Evolutionary conservation across 257 asterid species (phyloP), one percentile per base, ranked within the genome.

Genomic region (Ehretia macrophylla): DNA sequence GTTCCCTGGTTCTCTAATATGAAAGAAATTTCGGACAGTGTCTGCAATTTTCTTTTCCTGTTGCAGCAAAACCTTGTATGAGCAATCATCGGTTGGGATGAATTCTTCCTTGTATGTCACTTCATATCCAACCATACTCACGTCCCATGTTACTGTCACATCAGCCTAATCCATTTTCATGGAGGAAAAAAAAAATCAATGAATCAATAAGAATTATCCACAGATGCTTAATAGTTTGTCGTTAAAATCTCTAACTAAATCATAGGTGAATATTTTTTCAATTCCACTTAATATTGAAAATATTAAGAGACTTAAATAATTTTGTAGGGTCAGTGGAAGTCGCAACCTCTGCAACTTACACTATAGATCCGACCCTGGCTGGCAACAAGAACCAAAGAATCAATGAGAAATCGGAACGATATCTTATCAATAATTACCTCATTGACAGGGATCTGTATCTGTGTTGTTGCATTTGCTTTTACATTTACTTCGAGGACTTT

Each of bases 1-100:
- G 22, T 71, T 75, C 48, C 98, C 98, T 8, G 93, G 85, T 60
- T 90, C 98, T 66, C 98, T 90, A 19, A 87, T 79, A 18, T 86
- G 77, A 63, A 87, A 90, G 0, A 87, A 73, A 55, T 85, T 88
- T 35, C 96, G 68, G 13, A 48, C 58, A 18, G 75, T 59, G 51
- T 72, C 81, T 35, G 27, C 77, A 83, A 83, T 69, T 61, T 72
- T 85, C 81, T 72, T 84, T 68, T 87, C 95, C 46, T 58, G 55
- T 68, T 77, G 84, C 55, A 90, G 70, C 91, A 87, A 70, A n/a
- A 90, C 72, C 56, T 50, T 75, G 81, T 90, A 90, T 3, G 96
- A 90, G 39, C 96, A 75, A 48, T 90, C 98, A 70, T 90, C 98
- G 0, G 77, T 81, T 10, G 98, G 98, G 10, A 90, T 52, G 11